Evolutionary conservation across 176 grass and related monocot genomes (phyloP).

Genomic region (Bothriochloa decipiens): DNA sequence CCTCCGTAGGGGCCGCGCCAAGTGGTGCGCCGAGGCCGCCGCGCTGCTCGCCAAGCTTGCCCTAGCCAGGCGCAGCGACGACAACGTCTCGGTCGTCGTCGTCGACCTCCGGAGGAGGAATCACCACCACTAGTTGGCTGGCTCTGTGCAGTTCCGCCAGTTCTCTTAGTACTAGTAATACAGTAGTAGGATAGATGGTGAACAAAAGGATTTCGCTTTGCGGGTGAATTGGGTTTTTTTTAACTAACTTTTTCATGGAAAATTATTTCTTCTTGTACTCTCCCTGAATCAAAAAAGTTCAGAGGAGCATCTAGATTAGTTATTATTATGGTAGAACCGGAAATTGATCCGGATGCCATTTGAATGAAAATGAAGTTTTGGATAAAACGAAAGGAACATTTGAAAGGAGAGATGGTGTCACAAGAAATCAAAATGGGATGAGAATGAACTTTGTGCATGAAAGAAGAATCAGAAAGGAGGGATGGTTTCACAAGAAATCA

Average conservation of each 20-base stretch:
- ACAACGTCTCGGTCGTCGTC: slow-evolving; percentile 84
- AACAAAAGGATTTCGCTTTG: neutral
- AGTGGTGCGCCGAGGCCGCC: slow-evolving; percentile 78
- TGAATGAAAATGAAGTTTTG: neutral
- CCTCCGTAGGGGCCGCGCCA: slow-evolving; percentile 52
- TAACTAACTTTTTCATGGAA: too few relatives aligned
- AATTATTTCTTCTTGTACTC: neutral
- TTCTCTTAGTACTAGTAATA: neutral
- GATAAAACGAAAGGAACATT: neutral
- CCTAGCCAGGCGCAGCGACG: slow-evolving; percentile 64
- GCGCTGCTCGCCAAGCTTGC: slow-evolving; percentile 86
- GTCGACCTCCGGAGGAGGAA: slow-evolving; percentile 57
- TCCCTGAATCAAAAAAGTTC: slow-evolving; percentile 52
- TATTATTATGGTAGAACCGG: neutral
- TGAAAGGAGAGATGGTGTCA: neutral
- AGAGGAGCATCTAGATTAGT: slow-evolving; percentile 43
- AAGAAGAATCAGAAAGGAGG: too few relatives aligned
- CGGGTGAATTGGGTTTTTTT: neutral
- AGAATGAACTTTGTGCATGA: neutral
- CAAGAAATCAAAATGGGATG: too few relatives aligned
- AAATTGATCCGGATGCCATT: slow-evolving; percentile 38
- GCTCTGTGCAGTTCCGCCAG: neutral
- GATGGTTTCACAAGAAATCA: neutral
- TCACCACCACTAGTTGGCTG: neutral
- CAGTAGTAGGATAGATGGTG: neutral